Evolutionary conservation across 1,284 basidiomycete species (phyloP).

Genomic region (Ceratobasidium sp.): DNA sequence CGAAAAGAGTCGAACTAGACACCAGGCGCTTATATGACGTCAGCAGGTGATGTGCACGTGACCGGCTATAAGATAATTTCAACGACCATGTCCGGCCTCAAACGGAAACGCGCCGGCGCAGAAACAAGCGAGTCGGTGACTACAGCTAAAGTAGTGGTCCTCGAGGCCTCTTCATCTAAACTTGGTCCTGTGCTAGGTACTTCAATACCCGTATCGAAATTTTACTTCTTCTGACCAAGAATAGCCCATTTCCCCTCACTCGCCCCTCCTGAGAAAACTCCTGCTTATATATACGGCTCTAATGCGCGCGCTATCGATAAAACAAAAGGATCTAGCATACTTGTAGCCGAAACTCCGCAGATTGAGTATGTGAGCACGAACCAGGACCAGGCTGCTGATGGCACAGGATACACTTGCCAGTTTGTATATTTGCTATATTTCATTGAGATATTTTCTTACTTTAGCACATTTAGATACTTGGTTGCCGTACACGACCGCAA

Average conservation of each 20-base stretch:
- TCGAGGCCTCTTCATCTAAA: constrained; percentile 62
- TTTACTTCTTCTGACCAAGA: constrained; percentile 43
- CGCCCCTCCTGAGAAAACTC: constrained; percentile 69
- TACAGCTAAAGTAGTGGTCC: constrained; percentile 59
- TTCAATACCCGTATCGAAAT: constrained; percentile 53
- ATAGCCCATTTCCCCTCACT: constrained; percentile 83
- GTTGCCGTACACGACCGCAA: constrained; percentile 78
- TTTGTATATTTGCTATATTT: constrained; percentile 48
- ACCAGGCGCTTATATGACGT: not conserved
- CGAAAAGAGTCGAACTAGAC: not conserved
- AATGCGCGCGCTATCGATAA: constrained; percentile 60
- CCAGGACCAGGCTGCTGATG: constrained; percentile 61
- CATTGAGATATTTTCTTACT: constrained; percentile 4
- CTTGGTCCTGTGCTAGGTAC: constrained; percentile 81
- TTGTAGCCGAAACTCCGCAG: constrained; percentile 79
- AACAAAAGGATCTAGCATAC: constrained; percentile 62
- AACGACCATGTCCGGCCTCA: constrained; percentile 34
- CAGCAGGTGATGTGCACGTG: constrained; percentile 29
- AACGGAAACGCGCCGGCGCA: constrained; percentile 44
- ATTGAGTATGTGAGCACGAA: constrained; percentile 71
- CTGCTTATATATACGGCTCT: constrained; percentile 74
- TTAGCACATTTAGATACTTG: constrained; percentile 66
- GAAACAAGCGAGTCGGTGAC: constrained; percentile 9
- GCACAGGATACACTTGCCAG: constrained; percentile 67
- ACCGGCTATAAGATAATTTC: constrained; percentile 35